A percentile compares a stretch with the other conserved stretches of the same genome.
Evolutionary conservation across 371 early-diverging fungal species (phyloP).

Genomic region (Mortierella sp.): DNA sequence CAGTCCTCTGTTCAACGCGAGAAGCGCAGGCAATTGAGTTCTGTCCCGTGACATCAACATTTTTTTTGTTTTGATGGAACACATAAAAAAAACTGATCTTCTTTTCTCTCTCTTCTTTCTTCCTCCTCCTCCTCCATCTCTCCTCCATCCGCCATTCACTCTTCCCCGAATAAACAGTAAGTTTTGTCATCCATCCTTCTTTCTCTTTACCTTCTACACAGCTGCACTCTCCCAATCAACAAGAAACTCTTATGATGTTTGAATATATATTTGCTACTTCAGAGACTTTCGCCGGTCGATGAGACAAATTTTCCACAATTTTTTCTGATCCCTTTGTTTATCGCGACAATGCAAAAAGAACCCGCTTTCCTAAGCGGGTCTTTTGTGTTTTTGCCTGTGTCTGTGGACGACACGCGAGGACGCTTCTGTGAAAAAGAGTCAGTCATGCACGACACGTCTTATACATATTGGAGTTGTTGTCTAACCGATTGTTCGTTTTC

Average conservation of each 20-base stretch:
- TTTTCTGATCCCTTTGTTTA: conserved; percentile 18
- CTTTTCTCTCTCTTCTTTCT: background rate
- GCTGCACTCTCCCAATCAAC: background rate
- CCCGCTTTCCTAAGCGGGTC: background rate
- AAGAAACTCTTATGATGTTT: conserved; percentile 39
- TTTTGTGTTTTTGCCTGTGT: background rate
- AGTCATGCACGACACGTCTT: background rate
- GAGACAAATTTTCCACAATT: conserved; percentile 55
- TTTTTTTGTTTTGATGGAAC: conserved; percentile 1
- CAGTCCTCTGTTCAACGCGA: background rate
- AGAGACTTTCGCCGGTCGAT: conserved; percentile 56
- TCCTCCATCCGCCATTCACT: background rate
- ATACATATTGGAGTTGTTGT: no score
- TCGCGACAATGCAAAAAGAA: background rate
- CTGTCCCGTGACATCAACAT: background rate
- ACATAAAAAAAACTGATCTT: background rate
- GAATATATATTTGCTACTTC: conserved; percentile 59
- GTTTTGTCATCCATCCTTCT: background rate
- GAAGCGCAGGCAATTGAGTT: background rate
- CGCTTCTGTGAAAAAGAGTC: background rate
- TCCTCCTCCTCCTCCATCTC: background rate
- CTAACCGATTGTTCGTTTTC: background rate
- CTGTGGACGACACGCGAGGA: background rate
- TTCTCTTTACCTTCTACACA: background rate
- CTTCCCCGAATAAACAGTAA: background rate